A percentile compares a stretch with the other conserved stretches of the same genome.
Evolutionary conservation across 345 rosid genomes (phyloP).

Genomic region (Acer campestre): DNA sequence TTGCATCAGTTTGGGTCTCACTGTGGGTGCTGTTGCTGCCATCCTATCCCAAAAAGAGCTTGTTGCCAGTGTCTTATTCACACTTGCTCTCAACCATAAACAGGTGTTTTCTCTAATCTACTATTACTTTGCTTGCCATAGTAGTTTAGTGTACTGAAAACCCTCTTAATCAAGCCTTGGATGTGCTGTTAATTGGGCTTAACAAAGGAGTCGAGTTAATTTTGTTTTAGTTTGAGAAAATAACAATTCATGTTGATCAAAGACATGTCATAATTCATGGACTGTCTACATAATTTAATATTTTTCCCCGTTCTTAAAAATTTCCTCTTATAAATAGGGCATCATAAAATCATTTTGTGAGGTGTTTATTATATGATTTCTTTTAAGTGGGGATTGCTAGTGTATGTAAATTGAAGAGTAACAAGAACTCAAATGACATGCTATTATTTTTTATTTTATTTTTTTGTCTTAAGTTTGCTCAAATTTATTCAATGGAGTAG

Average conservation of each 20-base stretch:
- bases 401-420: not conserved
- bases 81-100: constrained; percentile 92
- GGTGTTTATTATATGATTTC: not conserved
- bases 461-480: not conserved
- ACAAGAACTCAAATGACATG: not conserved
- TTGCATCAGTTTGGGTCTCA: constrained; percentile 93
- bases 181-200: not conserved
- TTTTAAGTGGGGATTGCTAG: not conserved
- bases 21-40: constrained; percentile 80
- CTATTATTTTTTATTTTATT: not conserved
- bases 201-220: not conserved
- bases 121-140: not conserved
- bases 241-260: not conserved
- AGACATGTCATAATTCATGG: not conserved
- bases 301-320: not conserved
- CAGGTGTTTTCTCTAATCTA: constrained; percentile 53
- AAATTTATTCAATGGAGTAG: not conserved
- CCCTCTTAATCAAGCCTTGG: not conserved
- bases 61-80: constrained; percentile 62
- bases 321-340: not conserved
- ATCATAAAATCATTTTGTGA: not conserved
- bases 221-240: not conserved
- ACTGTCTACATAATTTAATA: not conserved
- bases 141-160: not conserved
- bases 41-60: constrained; percentile 65